phyloP scores from a whole-genome alignment of 148 eudicot species.

The Suaeda aralocaspica region DNA sequence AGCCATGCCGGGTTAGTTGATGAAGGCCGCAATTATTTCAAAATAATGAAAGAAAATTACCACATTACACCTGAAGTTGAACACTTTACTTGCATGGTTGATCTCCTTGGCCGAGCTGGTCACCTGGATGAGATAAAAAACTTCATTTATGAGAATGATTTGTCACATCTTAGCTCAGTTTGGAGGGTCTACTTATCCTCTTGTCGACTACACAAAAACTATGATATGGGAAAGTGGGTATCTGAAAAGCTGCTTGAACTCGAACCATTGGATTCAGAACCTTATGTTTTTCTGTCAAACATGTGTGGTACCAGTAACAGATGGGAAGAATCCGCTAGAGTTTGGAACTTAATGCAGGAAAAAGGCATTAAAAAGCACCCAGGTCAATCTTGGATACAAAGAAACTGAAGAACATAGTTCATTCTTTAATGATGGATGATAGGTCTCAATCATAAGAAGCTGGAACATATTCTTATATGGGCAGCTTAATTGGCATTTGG shows the following conservation, averaged over 20 bases:
- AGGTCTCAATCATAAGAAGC: constrained; percentile 28
- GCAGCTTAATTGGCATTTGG: constrained; percentile 28
- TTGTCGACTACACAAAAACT: constrained; percentile 67
- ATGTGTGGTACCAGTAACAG: constrained; percentile 45
- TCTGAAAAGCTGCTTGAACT: constrained; percentile 61
- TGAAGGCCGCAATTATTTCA: constrained; percentile 63
- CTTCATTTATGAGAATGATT: constrained; percentile 51
- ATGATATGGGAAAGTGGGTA: constrained; percentile 63
- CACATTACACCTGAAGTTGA: constrained; percentile 50
- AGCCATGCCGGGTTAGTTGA: constrained; percentile 64
- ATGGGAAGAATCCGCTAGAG: constrained; percentile 72
- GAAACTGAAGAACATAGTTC: constrained; percentile 32
- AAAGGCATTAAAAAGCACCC: constrained; percentile 58
- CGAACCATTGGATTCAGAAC: constrained; percentile 51
- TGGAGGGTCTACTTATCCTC: constrained; percentile 78
- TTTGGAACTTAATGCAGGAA: constrained; percentile 60
- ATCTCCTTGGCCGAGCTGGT: constrained; percentile 82
- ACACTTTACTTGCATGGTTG: constrained; percentile 80
- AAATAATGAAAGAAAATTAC: constrained; percentile 58
- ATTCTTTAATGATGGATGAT: constrained; percentile 35
- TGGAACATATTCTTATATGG: constrained; percentile 35
- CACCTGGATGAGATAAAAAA: constrained; percentile 49
- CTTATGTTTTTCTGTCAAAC: constrained; percentile 65
- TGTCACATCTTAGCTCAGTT: constrained; percentile 56
- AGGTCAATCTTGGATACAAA: constrained; percentile 67